Evolutionary conservation across 257 asterid species (phyloP).

Genomic region (Vinca minor): DNA sequence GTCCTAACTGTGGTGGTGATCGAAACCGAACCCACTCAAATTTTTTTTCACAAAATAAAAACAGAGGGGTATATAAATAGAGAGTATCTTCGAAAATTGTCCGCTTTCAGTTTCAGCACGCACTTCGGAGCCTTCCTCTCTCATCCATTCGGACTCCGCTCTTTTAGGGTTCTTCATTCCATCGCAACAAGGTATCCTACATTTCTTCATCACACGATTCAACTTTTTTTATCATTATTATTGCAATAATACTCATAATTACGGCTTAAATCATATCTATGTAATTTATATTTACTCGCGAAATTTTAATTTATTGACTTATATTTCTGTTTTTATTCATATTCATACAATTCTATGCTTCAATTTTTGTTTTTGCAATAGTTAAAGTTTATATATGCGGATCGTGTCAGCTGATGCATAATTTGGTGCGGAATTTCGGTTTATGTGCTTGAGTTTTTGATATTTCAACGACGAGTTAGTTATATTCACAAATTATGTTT

Average conservation of each 20-base stretch:
- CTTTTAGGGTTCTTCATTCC: slow-evolving; percentile 45
- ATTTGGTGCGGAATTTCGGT: too few species aligned
- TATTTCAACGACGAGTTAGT: slow-evolving; percentile 14
- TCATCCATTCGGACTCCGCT: slow-evolving; percentile 17
- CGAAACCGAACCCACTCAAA: too few species aligned
- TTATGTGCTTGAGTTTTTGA: slow-evolving; percentile 4
- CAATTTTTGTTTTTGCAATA: neutral
- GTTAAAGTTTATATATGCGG: neutral
- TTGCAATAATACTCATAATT: slow-evolving; percentile 1
- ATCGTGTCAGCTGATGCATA: neutral
- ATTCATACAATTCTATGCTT: neutral
- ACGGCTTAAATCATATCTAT: neutral
- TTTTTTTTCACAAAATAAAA: too few species aligned
- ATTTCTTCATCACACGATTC: slow-evolving; percentile 13
- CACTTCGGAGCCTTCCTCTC: slow-evolving; percentile 27
- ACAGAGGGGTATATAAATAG: slow-evolving; percentile 15
- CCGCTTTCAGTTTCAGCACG: slow-evolving; percentile 30
- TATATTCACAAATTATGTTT: too few species aligned
- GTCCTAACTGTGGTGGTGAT: too few species aligned
- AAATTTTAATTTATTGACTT: too few species aligned
- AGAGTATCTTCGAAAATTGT: slow-evolving; percentile 39
- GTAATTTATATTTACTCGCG: neutral
- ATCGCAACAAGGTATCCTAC: slow-evolving; percentile 13
- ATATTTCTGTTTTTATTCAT: too few species aligned
- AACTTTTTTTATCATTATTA: neutral